Percentiles rank a stretch among this genome's conserved stretches.
Evolutionary conservation across 805 yeast genomes (phyloP).

Genomic region (Schizosaccharomyces osmophilus): DNA sequence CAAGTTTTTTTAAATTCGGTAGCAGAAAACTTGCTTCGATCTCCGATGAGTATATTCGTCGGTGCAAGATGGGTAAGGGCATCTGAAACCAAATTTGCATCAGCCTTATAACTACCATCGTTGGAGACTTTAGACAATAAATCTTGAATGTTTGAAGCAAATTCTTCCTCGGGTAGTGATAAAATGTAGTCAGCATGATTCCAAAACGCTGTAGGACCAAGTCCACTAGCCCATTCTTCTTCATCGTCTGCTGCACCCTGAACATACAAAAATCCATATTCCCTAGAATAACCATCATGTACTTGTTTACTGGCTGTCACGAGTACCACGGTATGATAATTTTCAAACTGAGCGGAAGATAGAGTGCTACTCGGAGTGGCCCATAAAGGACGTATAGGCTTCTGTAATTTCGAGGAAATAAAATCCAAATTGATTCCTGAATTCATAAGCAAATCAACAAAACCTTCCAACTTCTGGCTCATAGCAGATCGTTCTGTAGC

Average conservation of each 20-base stretch:
- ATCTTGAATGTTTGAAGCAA: background rate
- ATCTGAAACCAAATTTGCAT: no score
- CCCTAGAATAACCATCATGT: conserved; percentile 30
- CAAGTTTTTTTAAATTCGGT: background rate
- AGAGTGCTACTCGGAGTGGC: conserved; percentile 30
- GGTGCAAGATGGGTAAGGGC: background rate
- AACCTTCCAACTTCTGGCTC: conserved; percentile 20
- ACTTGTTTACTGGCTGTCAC: conserved; percentile 40
- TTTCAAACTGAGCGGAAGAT: conserved; percentile 15
- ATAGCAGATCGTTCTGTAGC: conserved; percentile 33
- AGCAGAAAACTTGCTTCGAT: background rate
- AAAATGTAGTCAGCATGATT: background rate
- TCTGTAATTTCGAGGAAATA: conserved; percentile 17
- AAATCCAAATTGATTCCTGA: conserved; percentile 17
- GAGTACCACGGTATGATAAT: conserved; percentile 22
- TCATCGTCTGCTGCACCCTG: conserved; percentile 94
- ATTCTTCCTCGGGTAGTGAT: background rate
- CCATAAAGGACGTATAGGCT: conserved; percentile 47
- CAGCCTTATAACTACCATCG: background rate
- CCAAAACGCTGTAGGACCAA: background rate
- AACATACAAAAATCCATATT: conserved; percentile 34
- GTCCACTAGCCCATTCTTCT: conserved; percentile 42
- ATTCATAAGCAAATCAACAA: conserved; percentile 21
- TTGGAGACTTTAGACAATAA: background rate
- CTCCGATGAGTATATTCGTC: background rate